Percentiles rank a stretch among this genome's conserved stretches.
Conservation (phyloP, 176 grass and related monocot species). For the Aegilops longissima region DNA sequence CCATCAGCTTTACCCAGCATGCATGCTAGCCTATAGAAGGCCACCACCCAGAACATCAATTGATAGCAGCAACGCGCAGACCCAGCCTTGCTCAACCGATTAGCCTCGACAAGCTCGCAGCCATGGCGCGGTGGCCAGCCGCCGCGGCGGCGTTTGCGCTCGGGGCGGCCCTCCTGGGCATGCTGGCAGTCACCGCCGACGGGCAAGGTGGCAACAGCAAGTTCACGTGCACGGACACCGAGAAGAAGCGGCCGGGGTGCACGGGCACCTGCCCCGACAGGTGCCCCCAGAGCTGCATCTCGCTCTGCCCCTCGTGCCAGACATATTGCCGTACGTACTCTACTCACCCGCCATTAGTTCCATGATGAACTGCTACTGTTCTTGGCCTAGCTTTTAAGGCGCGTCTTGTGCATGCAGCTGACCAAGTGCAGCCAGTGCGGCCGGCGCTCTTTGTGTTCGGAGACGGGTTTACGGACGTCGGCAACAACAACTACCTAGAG, state of each 20-base stretch:
- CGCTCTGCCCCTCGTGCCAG: background rate
- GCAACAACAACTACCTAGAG: slow-evolving; percentile 44
- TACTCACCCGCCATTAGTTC: background rate
- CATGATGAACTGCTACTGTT: background rate
- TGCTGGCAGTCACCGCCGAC: background rate
- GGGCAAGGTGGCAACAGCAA: background rate
- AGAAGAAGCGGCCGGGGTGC: background rate
- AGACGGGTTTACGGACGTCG: slow-evolving; percentile 17
- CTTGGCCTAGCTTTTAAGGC: background rate
- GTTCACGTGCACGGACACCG: background rate
- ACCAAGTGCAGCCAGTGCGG: background rate
- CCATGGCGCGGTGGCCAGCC: background rate
- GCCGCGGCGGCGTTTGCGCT: background rate
- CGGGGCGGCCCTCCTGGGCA: background rate
- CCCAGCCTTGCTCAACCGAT: background rate
- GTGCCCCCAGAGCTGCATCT: background rate
- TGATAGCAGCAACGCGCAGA: background rate
- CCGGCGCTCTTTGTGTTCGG: slow-evolving; percentile 39
- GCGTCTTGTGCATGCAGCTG: background rate
- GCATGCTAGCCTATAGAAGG: background rate
- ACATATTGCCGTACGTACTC: background rate
- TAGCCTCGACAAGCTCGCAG: background rate
- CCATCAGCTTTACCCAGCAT: background rate
- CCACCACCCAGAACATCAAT: background rate
- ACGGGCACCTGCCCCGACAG: background rate